phyloP scores from a whole-genome alignment of 164 flowering plant genomes.

The Chimonanthus salicifolius region DNA sequence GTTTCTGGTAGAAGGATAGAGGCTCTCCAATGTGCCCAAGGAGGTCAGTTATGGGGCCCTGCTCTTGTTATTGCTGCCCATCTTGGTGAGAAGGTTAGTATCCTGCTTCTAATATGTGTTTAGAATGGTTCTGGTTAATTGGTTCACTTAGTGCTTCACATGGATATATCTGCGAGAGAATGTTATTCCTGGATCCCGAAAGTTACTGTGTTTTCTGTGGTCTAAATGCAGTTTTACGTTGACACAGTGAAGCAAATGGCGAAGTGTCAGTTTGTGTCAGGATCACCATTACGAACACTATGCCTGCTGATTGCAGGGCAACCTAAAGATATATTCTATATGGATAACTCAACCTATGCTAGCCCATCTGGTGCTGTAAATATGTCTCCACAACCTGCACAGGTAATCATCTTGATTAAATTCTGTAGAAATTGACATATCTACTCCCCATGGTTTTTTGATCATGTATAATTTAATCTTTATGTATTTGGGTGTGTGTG shows the following conservation, averaged over 20 bases:
- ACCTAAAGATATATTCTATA: slow-evolving; percentile 82
- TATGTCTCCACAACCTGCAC: slow-evolving; percentile 46
- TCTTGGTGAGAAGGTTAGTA: slow-evolving; percentile 79
- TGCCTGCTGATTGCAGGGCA: slow-evolving; percentile 91
- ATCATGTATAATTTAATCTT: too few species aligned
- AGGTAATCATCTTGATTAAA: slow-evolving; percentile 36
- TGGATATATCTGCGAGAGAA: neutral
- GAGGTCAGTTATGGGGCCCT: slow-evolving; percentile 96
- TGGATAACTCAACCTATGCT: slow-evolving; percentile 18
- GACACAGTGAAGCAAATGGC: slow-evolving; percentile 97
- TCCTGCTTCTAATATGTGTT: neutral
- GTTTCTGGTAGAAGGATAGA: slow-evolving; percentile 86
- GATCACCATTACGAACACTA: slow-evolving; percentile 90
- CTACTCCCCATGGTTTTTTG: neutral
- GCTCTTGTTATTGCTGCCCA: slow-evolving; percentile 89
- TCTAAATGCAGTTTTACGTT: slow-evolving; percentile 61
- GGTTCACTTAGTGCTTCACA: neutral
- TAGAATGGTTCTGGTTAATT: neutral
- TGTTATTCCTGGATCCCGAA: neutral
- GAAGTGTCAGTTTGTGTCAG: slow-evolving; percentile 64
- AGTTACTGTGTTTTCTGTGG: neutral
- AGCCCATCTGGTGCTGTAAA: slow-evolving; percentile 23
- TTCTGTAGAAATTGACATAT: neutral
- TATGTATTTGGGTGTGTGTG: neutral
- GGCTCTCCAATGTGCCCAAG: slow-evolving; percentile 85